phyloP scores from a whole-genome alignment of 192 early-diverging fungal species.

The Coemansia aciculifera region DNA sequence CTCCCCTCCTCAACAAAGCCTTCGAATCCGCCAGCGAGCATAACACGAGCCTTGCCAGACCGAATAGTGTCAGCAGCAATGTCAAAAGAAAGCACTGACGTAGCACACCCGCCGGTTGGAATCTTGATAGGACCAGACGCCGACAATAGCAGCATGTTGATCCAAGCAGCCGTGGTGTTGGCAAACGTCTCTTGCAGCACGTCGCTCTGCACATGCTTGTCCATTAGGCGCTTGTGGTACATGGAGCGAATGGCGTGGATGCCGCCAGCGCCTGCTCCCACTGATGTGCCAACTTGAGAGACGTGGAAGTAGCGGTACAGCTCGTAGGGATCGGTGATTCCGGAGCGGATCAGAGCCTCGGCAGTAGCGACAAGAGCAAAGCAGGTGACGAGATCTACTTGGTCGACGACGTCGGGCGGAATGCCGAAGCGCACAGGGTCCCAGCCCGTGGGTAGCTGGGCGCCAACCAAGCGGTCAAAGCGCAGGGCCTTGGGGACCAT shows the following conservation, averaged over 20 bases:
- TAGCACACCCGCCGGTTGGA: conserved; percentile 87
- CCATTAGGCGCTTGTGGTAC: conserved; percentile 75
- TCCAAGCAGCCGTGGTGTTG: conserved; percentile 73
- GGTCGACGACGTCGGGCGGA: conserved; percentile 83
- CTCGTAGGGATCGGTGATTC: conserved; percentile 97
- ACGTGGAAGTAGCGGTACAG: conserved; percentile 96
- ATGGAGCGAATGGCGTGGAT: conserved; percentile 74
- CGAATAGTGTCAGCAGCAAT: conserved; percentile 88
- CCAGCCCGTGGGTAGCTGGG: conserved; percentile 96
- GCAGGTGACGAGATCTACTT: conserved; percentile 90
- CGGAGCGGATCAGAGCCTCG: conserved; percentile 86
- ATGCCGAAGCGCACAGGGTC: conserved; percentile 88
- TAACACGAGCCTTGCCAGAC: conserved; percentile 87
- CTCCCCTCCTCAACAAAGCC: conserved; percentile 92
- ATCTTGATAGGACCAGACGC: conserved; percentile 85
- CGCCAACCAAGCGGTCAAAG: conserved; percentile 89
- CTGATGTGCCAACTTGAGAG: conserved; percentile 84
- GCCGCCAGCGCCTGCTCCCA: conserved; percentile 91
- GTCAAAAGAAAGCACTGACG: conserved; percentile 87
- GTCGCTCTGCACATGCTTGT: conserved; percentile 85
- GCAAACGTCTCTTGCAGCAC: conserved; percentile 92
- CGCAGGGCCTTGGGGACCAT: conserved; percentile 92
- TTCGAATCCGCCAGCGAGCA: conserved; percentile 91
- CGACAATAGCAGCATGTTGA: conserved; percentile 93
- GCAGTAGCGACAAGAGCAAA: conserved; percentile 88